Evolutionary conservation across 2,329 filamentous ascomycete species (phyloP).

Genomic region (Cladosporium halotolerans): DNA sequence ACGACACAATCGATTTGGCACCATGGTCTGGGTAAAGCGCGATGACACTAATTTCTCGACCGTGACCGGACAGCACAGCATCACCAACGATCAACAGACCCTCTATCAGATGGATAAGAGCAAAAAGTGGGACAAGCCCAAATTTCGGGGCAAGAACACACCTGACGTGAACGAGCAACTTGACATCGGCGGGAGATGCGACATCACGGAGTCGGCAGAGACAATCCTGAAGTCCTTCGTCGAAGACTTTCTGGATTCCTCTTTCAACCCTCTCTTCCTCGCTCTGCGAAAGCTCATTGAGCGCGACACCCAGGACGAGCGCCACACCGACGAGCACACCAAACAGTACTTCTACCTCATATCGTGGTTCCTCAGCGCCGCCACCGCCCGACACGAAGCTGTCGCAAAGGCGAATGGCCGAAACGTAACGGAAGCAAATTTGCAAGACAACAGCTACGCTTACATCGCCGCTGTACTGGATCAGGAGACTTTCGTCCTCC

Average conservation of each 20-base stretch:
- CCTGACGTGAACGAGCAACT: slow-evolving; percentile 45
- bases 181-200: slow-evolving; percentile 69
- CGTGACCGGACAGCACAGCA: slow-evolving; percentile 79
- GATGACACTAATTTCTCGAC: slow-evolving; percentile 79
- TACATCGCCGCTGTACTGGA: slow-evolving; percentile 85
- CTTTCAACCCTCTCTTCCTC: slow-evolving; percentile 82
- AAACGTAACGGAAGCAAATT: slow-evolving; percentile 29
- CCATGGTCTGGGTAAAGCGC: slow-evolving; percentile 93
- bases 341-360: slow-evolving; percentile 89
- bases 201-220: slow-evolving; percentile 67
- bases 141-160: slow-evolving; percentile 41
- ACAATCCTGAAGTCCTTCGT: slow-evolving; percentile 74
- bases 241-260: slow-evolving; percentile 87
- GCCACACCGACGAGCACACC: slow-evolving; percentile 47
- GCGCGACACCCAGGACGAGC: slow-evolving; percentile 63
- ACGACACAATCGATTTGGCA: slow-evolving; percentile 88
- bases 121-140: slow-evolving; percentile 85
- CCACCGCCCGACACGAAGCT: slow-evolving; percentile 58
- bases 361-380: slow-evolving; percentile 80
- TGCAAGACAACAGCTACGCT: slow-evolving; percentile 69
- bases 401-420: slow-evolving; percentile 39
- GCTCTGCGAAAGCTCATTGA: slow-evolving; percentile 86
- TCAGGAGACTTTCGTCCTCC: slow-evolving; percentile 86
- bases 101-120: slow-evolving; percentile 83
- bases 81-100: slow-evolving; percentile 65